Evolutionary conservation across 164 flowering plant genomes (phyloP), one percentile per base, ranked within the genome.

Genomic region (Vitis rupestris): DNA sequence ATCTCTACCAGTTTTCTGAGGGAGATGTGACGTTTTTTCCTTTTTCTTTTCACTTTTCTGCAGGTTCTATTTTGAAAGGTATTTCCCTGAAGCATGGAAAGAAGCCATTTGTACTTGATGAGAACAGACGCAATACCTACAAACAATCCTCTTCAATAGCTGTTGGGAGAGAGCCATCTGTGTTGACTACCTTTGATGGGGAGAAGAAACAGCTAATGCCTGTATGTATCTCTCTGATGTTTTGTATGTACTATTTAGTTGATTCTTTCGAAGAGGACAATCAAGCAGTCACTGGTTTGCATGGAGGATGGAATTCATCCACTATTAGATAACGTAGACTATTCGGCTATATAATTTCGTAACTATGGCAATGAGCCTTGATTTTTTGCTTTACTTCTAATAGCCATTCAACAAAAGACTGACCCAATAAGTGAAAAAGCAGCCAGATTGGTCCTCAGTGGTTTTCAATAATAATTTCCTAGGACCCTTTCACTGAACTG

Each of bases 91-190:
- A 85, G 75, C 68, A 71, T 67, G 86, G 82, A 19, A 90, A 84
- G 68, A 93, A 83, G 60, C 85, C 74, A 2, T 51, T 76, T 59
- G 75, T 77, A 1, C 63, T 74, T 44, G 90, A 88, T 65, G 98
- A 89, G 78, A 85, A 81, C 69, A 84, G 90, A 66, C 89, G 98
- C 23, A 78, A 77, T 68, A 87, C 97, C 16, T 90, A 88, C 72
- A 79, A 61, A 63, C 86, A 77, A 62, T 80, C 67, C 48, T 78
- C 69, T 62, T 78, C 71, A 16, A 70, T 77, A 12, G 60, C 68
- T 75, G 80, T 63, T 67, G 78, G 79, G 15, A 60, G 69, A 23
- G 84, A 83, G 61, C 65, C 72, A 16, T 84, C 89, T 48, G 82
- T 82, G 14, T 54, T 84, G 49, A 65, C 70, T 29, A 78, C 78